Evolutionary conservation across 805 yeast species (phyloP).

Genomic region (Kuraishia floccosa): DNA sequence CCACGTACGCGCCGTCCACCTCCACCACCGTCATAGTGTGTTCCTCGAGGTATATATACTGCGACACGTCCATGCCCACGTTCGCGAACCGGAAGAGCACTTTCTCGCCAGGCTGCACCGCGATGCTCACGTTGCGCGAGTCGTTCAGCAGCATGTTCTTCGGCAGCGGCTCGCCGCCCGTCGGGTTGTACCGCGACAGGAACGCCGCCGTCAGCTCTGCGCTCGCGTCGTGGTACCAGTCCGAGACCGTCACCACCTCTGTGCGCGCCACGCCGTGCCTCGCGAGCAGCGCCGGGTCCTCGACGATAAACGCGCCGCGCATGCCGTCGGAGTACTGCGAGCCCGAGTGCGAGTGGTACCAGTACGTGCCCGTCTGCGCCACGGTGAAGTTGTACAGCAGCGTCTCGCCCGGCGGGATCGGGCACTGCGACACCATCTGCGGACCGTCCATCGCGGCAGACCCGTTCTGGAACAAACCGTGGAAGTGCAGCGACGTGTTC

Average conservation of each 20-base stretch:
- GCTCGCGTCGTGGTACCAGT: conserved; percentile 76
- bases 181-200: conserved; percentile 72
- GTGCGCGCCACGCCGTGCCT: conserved; percentile 82
- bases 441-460: conserved; percentile 86
- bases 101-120: conserved; percentile 75
- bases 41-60: conserved; percentile 80
- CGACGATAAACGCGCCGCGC: conserved; percentile 71
- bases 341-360: conserved; percentile 93
- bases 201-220: conserved; percentile 42
- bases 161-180: conserved; percentile 98
- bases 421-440: conserved; percentile 80
- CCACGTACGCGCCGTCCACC: conserved; percentile 83
- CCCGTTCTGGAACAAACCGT: conserved; percentile 80
- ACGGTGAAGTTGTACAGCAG: conserved; percentile 83
- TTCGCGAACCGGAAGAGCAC: conserved; percentile 75
- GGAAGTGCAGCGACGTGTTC: conserved; percentile 83
- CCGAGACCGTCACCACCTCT: conserved; percentile 57
- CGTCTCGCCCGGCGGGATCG: conserved; percentile 70
- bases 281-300: conserved; percentile 23
- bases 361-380: conserved; percentile 79
- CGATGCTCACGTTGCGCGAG: conserved; percentile 65
- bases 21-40: conserved; percentile 82
- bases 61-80: conserved; percentile 87
- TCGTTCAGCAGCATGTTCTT: conserved; percentile 72
- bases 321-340: conserved; percentile 94